A percentile compares a stretch with the other conserved stretches of the same genome.
Evolutionary conservation across 139 green algal genomes (phyloP).

Genomic region (Chlorella sp.): DNA sequence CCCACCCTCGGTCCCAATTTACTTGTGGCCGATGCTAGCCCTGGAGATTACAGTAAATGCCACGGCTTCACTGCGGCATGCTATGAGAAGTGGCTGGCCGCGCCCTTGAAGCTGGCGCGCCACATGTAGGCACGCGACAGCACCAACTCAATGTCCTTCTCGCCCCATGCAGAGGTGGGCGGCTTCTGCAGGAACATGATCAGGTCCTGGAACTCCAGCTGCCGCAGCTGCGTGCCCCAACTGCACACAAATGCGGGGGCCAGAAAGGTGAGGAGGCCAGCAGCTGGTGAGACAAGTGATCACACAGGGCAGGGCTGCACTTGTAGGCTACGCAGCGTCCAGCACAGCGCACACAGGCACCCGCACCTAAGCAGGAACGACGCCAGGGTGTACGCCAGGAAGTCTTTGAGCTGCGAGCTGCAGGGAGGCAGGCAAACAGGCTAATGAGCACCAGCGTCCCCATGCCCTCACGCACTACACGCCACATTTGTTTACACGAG

Average conservation of each 20-base stretch:
- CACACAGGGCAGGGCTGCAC: background rate
- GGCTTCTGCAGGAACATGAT: slow-evolving; percentile 68
- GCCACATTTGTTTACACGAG: background rate
- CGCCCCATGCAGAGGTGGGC: slow-evolving; percentile 79
- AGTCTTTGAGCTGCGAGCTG: slow-evolving; percentile 75
- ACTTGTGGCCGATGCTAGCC: too few species aligned
- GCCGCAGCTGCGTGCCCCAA: slow-evolving; percentile 70
- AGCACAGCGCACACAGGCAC: background rate
- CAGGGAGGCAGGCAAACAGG: background rate
- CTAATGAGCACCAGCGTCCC: background rate
- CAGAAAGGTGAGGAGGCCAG: slow-evolving; percentile 46
- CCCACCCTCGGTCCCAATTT: too few species aligned
- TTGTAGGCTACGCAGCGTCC: too few species aligned
- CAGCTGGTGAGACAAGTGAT: background rate
- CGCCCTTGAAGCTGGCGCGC: slow-evolving; percentile 77
- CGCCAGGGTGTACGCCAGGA: slow-evolving; percentile 83
- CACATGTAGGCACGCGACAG: slow-evolving; percentile 88
- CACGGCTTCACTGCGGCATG: too few species aligned
- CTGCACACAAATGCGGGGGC: background rate
- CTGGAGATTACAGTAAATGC: too few species aligned
- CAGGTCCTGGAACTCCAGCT: slow-evolving; percentile 77
- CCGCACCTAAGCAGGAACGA: slow-evolving; percentile 73
- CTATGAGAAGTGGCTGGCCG: slow-evolving; percentile 73
- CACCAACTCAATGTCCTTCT: slow-evolving; percentile 86
- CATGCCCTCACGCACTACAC: background rate